phyloP scores from a whole-genome alignment of 163 green algal species.

The Scenedesmus sp. region DNA sequence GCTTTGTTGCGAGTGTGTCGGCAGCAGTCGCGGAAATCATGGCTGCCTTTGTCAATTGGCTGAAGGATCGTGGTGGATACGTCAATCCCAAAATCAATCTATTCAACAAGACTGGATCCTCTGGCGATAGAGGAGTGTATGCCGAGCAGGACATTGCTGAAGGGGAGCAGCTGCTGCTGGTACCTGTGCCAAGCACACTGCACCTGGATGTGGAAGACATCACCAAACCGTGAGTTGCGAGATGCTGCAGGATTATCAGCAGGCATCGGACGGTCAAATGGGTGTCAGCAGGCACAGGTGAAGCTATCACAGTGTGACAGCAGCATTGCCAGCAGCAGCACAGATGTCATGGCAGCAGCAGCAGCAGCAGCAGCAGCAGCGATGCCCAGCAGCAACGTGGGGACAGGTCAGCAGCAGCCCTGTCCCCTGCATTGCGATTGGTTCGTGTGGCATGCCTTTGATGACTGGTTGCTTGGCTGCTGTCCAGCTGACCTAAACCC shows the following conservation, averaged over 20 bases:
- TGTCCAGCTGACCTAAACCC: background rate
- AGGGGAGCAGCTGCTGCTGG: slow-evolving; percentile 67
- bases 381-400: background rate
- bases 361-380: slow-evolving; percentile 30
- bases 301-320: background rate
- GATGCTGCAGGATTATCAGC: background rate
- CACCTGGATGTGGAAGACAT: slow-evolving; percentile 36
- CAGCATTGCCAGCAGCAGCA: too few species aligned
- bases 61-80: slow-evolving; percentile 54
- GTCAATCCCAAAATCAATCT: slow-evolving; percentile 58
- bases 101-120: slow-evolving; percentile 35
- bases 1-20: background rate
- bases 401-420: background rate
- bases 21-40: background rate
- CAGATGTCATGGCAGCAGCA: background rate
- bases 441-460: background rate
- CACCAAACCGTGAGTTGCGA: slow-evolving; percentile 1
- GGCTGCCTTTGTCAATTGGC: slow-evolving; percentile 52
- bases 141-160: slow-evolving; percentile 59
- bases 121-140: slow-evolving; percentile 61
- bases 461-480: background rate
- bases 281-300: background rate
- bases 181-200: slow-evolving; percentile 45
- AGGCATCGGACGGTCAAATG: background rate
- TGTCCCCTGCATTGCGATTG: background rate